Evolutionary conservation across 2,329 filamentous ascomycete genomes (phyloP).

Genomic region (Fusarium incarnatum): DNA sequence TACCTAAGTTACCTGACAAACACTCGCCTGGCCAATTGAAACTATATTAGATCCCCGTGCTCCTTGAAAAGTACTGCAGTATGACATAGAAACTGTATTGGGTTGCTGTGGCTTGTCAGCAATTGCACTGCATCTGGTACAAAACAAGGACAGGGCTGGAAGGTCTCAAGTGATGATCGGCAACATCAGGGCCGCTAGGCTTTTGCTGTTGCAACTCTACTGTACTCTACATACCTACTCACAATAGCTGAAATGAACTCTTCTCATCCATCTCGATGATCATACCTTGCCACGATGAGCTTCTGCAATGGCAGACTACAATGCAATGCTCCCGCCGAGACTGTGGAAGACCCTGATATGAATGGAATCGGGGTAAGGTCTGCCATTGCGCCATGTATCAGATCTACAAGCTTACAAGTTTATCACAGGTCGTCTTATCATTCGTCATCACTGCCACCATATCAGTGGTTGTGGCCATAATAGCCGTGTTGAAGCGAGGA

Average conservation of each 20-base stretch:
- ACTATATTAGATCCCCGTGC: background rate
- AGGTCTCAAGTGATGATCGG: constrained; percentile 5
- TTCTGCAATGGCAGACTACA: constrained; percentile 10
- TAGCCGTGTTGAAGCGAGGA: constrained; percentile 18
- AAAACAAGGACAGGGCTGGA: constrained; percentile 23
- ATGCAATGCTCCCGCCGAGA: background rate
- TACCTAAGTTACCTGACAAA: background rate
- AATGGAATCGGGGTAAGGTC: constrained; percentile 26
- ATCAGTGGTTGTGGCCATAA: constrained; percentile 17
- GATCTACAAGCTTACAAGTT: background rate
- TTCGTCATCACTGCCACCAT: constrained; percentile 20
- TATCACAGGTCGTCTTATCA: constrained; percentile 11
- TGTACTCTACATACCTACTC: background rate
- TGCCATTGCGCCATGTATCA: background rate
- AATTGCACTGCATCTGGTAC: background rate
- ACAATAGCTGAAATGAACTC: background rate
- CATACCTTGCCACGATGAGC: background rate
- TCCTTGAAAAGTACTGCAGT: background rate
- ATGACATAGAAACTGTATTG: background rate
- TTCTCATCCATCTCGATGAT: background rate
- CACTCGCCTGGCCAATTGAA: background rate
- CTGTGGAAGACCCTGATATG: constrained; percentile 30
- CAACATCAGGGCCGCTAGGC: background rate
- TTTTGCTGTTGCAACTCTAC: background rate
- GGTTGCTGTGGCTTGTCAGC: constrained; percentile 1